These are phyloP conservation scores for Scutellaria baicalensis DNA, from an alignment of 257 asterid genomes.

Conservation along the genomic window DNA sequence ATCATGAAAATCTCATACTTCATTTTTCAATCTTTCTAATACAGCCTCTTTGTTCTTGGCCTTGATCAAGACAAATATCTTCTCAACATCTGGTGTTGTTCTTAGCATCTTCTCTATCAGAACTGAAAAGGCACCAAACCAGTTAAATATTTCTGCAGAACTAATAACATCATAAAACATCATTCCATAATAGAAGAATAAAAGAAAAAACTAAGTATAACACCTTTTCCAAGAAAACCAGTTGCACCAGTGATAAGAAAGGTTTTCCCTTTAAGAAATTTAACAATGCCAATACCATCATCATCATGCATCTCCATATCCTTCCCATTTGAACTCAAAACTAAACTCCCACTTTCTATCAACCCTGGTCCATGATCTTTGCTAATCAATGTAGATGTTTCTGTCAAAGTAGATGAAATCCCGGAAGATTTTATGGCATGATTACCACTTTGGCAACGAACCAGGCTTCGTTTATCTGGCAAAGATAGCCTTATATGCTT, in stretches of 20 bases:
- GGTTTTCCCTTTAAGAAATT: slow-evolving; percentile 47
- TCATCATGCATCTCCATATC: slow-evolving; percentile 45
- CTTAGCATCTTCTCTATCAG: slow-evolving; percentile 81
- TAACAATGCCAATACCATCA: slow-evolving; percentile 64
- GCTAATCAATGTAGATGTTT: slow-evolving; percentile 37
- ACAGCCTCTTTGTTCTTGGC: slow-evolving; percentile 70
- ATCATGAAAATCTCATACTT: slow-evolving; percentile 34
- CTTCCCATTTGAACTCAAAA: slow-evolving; percentile 51
- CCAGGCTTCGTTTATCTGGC: slow-evolving; percentile 16
- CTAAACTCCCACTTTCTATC: slow-evolving; percentile 36
- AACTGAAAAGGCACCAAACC: slow-evolving; percentile 35
- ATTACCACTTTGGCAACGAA: slow-evolving; percentile 44
- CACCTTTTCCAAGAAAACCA: slow-evolving; percentile 76
- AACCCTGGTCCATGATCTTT: slow-evolving; percentile 32
- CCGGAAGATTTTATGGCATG: slow-evolving; percentile 44
- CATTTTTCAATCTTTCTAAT: slow-evolving; percentile 61
- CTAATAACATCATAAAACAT: neutral
- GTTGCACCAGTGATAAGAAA: slow-evolving; percentile 70
- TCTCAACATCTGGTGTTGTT: slow-evolving; percentile 75
- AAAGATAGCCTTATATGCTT: slow-evolving; percentile 8
- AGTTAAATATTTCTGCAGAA: neutral
- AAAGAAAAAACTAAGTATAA: neutral
- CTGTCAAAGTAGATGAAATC: slow-evolving; percentile 51
- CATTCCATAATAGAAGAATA: too few relatives aligned
- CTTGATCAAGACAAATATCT: slow-evolving; percentile 75